Evolutionary conservation across 192 early-diverging fungal species (phyloP).

Genomic region (Rhizophlyctis rosea): DNA sequence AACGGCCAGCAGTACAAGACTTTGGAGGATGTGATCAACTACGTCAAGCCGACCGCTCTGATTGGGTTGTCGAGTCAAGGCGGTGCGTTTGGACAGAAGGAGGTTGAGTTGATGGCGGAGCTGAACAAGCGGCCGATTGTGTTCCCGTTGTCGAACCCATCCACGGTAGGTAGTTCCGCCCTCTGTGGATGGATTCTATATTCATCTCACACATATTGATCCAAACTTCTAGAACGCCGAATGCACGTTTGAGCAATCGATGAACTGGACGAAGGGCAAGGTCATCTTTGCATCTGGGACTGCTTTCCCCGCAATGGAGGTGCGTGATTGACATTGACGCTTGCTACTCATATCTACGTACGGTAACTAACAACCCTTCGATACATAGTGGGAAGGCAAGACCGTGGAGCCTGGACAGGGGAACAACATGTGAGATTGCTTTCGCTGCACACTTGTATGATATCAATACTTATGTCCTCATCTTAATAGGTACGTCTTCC

Average conservation of each 20-base stretch:
- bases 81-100: slow-evolving; percentile 71
- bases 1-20: slow-evolving; percentile 69
- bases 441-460: background rate
- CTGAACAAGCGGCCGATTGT: slow-evolving; percentile 80
- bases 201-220: too few relatives aligned
- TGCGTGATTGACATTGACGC: too few relatives aligned
- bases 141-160: slow-evolving; percentile 85
- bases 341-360: too few relatives aligned
- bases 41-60: slow-evolving; percentile 84
- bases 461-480: slow-evolving; percentile 45
- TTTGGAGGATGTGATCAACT: slow-evolving; percentile 73
- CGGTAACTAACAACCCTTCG: too few relatives aligned
- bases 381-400: slow-evolving; percentile 59
- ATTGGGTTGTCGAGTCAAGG: slow-evolving; percentile 83
- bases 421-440: slow-evolving; percentile 96
- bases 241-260: slow-evolving; percentile 91
- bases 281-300: slow-evolving; percentile 97
- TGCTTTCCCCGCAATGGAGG: slow-evolving; percentile 85
- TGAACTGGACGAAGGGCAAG: slow-evolving; percentile 76
- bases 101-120: slow-evolving; percentile 71
- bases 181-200: slow-evolving; percentile 87
- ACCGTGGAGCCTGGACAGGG: slow-evolving; percentile 67
- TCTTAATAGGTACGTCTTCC: slow-evolving; percentile 99
- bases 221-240: slow-evolving; percentile 88
- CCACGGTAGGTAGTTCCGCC: slow-evolving; percentile 85